Evolutionary conservation across 2,329 filamentous ascomycete species (phyloP), one percentile per base, ranked within the genome.

Genomic region (Didymella segeticola): DNA sequence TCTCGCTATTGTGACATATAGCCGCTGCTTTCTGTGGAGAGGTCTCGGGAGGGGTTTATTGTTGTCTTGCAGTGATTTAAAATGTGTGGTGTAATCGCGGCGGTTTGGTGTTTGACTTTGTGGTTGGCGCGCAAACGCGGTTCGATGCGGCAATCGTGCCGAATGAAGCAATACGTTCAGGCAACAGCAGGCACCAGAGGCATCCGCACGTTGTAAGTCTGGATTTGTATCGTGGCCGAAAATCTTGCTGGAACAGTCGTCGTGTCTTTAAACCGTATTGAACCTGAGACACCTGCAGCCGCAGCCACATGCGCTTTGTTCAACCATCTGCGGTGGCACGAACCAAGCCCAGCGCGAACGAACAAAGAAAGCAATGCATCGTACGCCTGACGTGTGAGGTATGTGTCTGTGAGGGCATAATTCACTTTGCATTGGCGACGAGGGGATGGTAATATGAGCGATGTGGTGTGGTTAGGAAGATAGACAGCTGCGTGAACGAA

Each of bases 151-250:
- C 43, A 47, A 37, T 30, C 23, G 11, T 37, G 30, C 50, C 50
- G 43, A 47, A 53, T 29, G 42, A 22, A 29, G 43, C 29, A 25
- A 47, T 30, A 25, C 20, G 11, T 43, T 33, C 25, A 53, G 50
- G 50, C 50, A 53, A 27, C 50, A 47, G 43, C 30, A 53, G 50
- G 50, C 50, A 47, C n/a, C 43, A 34, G 23, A 41, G 42, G 15
- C 25, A 19, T n/a, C 22, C 30, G 20, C 25, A 34, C 14, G 14
- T 11, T 14, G n/a, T 10, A 30, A 12, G n/a, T 45, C 19, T 23
- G 33, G 10, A n/a, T 17, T n/a, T 12, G 26, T 8, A 38, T n/a
- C 8, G 4, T n/a, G 14, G 17, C 11, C 25, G 9, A 15, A 23
- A 1, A 3, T 29, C 25, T 17, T 8, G 23, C 30, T 27, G 11